Evolutionary conservation across 192 early-diverging fungal genomes (phyloP).

Genomic region (Backusella parvicylindrica): DNA sequence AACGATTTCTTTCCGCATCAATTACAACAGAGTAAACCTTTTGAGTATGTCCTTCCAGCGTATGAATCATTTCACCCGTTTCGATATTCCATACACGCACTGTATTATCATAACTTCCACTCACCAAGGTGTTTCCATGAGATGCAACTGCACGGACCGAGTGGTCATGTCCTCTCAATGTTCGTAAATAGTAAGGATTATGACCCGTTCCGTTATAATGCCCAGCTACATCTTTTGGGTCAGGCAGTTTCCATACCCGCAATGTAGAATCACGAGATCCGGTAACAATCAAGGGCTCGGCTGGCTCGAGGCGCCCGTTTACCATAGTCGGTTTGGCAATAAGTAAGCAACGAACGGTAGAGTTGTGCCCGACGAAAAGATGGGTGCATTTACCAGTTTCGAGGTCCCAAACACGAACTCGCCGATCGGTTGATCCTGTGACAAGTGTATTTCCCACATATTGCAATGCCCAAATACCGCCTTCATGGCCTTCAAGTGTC

Average conservation of each 20-base stretch:
- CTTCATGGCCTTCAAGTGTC: conserved; percentile 83
- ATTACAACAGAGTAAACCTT: conserved; percentile 97
- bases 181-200: conserved; percentile 84
- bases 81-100: conserved; percentile 90
- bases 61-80: conserved; percentile 65
- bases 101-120: conserved; percentile 88
- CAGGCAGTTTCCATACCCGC: conserved; percentile 88
- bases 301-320: conserved; percentile 55
- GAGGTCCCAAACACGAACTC: conserved; percentile 96
- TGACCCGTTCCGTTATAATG: conserved; percentile 12
- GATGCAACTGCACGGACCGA: conserved; percentile 94
- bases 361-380: conserved; percentile 91
- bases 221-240: conserved; percentile 31
- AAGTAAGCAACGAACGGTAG: conserved; percentile 91
- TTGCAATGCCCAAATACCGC: conserved; percentile 97
- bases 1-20: conserved; percentile 74
- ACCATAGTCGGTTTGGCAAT: conserved; percentile 74
- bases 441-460: conserved; percentile 86
- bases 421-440: conserved; percentile 94
- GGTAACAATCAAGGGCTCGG: conserved; percentile 85
- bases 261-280: conserved; percentile 94
- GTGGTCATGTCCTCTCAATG: conserved; percentile 81
- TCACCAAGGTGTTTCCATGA: conserved; percentile 79
- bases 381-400: conserved; percentile 87
- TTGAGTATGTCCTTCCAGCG: conserved; percentile 82